phyloP scores from a whole-genome alignment of 495 filamentous ascomycete genomes.

The Cryomyces minteri region DNA sequence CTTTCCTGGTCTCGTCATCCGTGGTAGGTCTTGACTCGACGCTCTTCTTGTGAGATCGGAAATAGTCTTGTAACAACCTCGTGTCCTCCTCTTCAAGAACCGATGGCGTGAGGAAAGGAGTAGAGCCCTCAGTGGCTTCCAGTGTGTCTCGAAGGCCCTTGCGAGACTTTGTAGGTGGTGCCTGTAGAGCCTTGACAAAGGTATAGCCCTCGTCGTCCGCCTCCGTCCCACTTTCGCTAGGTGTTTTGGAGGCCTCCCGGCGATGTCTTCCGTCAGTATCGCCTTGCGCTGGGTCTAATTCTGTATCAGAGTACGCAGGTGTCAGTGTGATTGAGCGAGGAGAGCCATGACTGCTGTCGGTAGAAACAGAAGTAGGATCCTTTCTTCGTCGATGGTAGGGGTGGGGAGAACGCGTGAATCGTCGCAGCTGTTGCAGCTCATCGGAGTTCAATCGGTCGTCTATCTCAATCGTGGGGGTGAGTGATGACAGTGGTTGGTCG shows the following conservation, averaged over 20 bases:
- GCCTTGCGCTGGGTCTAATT: not conserved
- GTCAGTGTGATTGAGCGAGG: not conserved
- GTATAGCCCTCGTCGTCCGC: conserved; percentile 65
- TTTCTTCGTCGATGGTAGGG: not conserved
- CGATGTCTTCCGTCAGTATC: not conserved
- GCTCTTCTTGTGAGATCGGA: not conserved
- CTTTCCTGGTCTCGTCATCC: conserved; percentile 9
- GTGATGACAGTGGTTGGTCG: no score
- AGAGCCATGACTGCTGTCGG: not conserved
- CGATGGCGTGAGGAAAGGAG: conserved; percentile 40
- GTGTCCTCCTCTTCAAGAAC: conserved; percentile 35
- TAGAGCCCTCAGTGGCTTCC: conserved; percentile 18
- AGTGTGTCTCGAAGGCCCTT: conserved; percentile 46
- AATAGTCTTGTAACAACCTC: conserved; percentile 6
- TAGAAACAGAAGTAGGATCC: not conserved
- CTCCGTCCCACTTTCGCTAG: conserved; percentile 79
- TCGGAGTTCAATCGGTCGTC: no score
- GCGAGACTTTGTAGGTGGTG: conserved; percentile 45
- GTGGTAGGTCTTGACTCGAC: not conserved
- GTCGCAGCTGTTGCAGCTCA: not conserved
- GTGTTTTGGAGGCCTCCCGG: conserved; percentile 10
- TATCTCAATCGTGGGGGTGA: no score
- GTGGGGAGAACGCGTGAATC: not conserved
- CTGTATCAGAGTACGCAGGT: not conserved
- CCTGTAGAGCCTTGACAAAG: conserved; percentile 63